These are phyloP conservation scores for Senna tora DNA, from an alignment of 306 rosid genomes.

Conservation along the genomic window DNA sequence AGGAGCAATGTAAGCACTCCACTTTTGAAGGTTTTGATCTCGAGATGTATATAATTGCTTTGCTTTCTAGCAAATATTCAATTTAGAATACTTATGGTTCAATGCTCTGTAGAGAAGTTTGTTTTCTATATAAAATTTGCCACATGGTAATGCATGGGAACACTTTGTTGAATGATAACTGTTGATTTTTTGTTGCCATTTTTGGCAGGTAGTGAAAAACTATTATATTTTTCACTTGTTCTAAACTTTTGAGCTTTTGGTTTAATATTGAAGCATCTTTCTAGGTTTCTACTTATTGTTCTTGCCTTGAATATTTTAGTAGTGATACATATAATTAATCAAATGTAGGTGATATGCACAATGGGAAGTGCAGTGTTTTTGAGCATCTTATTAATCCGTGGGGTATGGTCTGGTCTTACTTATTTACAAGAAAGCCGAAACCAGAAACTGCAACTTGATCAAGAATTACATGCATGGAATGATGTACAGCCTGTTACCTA, in stretches of 20 bases:
- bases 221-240: neutral
- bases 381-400: conserved; percentile 76
- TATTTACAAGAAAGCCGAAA: conserved; percentile 61
- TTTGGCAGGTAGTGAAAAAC: neutral
- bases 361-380: conserved; percentile 73
- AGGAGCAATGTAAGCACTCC: neutral
- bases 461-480: conserved; percentile 58
- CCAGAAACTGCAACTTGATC: conserved; percentile 43
- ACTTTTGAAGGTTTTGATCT: neutral
- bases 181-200: neutral
- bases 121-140: neutral
- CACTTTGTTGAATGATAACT: neutral
- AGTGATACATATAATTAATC: neutral
- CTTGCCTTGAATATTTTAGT: neutral
- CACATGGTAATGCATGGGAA: neutral
- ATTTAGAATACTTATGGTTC: neutral
- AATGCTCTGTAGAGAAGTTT: neutral
- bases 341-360: conserved; percentile 70
- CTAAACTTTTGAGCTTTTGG: conserved; percentile 5
- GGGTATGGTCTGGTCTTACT: conserved; percentile 68
- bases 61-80: neutral
- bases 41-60: neutral
- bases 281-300: conserved; percentile 7
- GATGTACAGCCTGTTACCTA: conserved; percentile 51
- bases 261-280: neutral